Percentiles rank a stretch among this genome's conserved stretches.
Conservation (phyloP, 768 basidiomycete genomes). For the Boletus sp. region DNA sequence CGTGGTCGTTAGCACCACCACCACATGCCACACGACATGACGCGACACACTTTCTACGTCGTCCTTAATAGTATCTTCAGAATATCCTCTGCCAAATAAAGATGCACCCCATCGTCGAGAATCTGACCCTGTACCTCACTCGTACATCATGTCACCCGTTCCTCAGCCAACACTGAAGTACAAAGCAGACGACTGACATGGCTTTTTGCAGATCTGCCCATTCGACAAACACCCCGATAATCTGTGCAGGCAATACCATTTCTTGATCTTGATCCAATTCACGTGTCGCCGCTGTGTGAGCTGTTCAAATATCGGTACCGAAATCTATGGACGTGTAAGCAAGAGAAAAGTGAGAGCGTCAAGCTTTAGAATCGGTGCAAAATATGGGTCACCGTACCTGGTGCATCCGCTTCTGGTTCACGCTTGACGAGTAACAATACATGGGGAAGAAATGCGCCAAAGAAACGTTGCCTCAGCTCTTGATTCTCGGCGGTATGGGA, state of each 20-base stretch:
- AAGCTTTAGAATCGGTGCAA: not conserved
- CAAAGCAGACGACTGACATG: conserved; percentile 40
- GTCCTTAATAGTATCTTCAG: too few relatives aligned
- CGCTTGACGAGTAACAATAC: conserved; percentile 77
- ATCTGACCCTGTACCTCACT: too few relatives aligned
- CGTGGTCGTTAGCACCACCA: too few relatives aligned
- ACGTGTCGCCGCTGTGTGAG: conserved; percentile 51
- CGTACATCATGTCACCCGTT: not conserved
- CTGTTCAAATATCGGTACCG: conserved; percentile 64
- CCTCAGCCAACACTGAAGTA: not conserved
- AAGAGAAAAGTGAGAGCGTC: not conserved
- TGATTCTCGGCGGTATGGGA: conserved; percentile 79
- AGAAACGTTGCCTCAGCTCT: conserved; percentile 80
- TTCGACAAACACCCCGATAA: conserved; percentile 77
- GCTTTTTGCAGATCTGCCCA: conserved; percentile 86
- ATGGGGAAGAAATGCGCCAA: conserved; percentile 83
- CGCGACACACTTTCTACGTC: too few relatives aligned
- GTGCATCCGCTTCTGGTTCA: conserved; percentile 76
- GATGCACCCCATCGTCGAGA: too few relatives aligned
- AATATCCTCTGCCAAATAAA: too few relatives aligned
- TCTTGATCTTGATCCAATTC: conserved; percentile 71
- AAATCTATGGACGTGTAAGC: conserved; percentile 49
- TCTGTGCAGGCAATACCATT: conserved; percentile 73
- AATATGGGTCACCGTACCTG: conserved; percentile 30
- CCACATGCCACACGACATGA: too few relatives aligned